Conservation (phyloP, 2,329 filamentous ascomycete species). For the Colletotrichum siamense region DNA sequence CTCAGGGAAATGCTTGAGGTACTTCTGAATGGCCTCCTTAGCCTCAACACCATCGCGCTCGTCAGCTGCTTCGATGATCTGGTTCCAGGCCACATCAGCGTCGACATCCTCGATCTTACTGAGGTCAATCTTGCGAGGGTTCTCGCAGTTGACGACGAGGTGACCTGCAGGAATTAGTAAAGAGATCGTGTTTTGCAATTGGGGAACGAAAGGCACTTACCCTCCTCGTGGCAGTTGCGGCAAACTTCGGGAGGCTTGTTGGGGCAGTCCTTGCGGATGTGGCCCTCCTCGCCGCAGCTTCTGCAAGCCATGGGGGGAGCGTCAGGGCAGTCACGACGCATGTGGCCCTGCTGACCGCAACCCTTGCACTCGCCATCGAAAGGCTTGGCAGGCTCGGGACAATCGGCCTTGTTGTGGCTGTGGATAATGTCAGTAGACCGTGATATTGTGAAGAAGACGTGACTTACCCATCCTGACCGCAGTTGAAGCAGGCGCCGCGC, state of each 20-base stretch:
- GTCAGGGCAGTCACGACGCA: conserved; percentile 67
- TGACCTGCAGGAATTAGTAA: conserved; percentile 52
- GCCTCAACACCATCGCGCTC: conserved; percentile 67
- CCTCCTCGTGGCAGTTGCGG: conserved; percentile 67
- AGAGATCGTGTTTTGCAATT: neutral
- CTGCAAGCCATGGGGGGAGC: conserved; percentile 61
- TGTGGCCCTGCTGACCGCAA: conserved; percentile 58
- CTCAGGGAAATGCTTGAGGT: conserved; percentile 64
- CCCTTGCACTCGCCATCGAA: conserved; percentile 39
- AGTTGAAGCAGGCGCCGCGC: conserved; percentile 38
- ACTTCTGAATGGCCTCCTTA: conserved; percentile 64
- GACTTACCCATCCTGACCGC: conserved; percentile 40
- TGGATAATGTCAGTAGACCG: conserved; percentile 28
- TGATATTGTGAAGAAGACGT: conserved; percentile 3
- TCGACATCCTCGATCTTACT: conserved; percentile 51
- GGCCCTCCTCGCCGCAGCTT: conserved; percentile 64
- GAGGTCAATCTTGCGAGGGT: conserved; percentile 63
- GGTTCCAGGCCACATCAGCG: conserved; percentile 63
- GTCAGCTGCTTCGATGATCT: conserved; percentile 55
- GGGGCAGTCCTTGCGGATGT: conserved; percentile 68
- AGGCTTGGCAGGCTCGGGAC: conserved; percentile 31
- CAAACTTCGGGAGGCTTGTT: conserved; percentile 61
- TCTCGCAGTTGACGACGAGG: conserved; percentile 58
- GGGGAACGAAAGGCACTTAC: conserved; percentile 38
- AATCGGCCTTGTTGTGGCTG: conserved; percentile 36